Conservation (phyloP, 2,329 filamentous ascomycete genomes). For the Fusarium lyarnte region DNA sequence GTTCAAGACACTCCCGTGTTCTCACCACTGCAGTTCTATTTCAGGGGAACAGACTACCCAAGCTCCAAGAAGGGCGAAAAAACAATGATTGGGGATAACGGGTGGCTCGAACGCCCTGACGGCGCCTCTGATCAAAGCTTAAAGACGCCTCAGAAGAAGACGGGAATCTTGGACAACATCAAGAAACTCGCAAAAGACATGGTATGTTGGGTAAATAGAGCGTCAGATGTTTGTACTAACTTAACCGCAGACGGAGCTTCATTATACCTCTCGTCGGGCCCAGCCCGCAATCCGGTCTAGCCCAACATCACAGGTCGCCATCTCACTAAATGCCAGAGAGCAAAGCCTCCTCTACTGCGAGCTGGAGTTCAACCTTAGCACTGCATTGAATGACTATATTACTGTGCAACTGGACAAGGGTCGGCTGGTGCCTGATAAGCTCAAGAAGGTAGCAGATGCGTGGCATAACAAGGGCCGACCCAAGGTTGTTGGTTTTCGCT, state of each 20-base stretch:
- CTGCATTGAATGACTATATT: slow-evolving; percentile 62
- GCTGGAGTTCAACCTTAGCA: slow-evolving; percentile 64
- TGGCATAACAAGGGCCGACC: slow-evolving; percentile 65
- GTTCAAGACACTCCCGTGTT: slow-evolving; percentile 44
- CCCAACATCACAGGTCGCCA: slow-evolving; percentile 49
- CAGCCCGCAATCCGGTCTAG: slow-evolving; percentile 45
- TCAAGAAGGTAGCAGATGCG: slow-evolving; percentile 60
- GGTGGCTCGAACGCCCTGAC: slow-evolving; percentile 63
- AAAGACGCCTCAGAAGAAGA: slow-evolving; percentile 50
- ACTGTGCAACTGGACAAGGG: slow-evolving; percentile 63
- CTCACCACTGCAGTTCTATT: slow-evolving; percentile 56
- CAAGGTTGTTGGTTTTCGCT: slow-evolving; percentile 65
- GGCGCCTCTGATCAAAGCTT: slow-evolving; percentile 33
- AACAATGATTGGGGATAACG: slow-evolving; percentile 63
- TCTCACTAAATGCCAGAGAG: slow-evolving; percentile 65
- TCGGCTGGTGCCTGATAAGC: slow-evolving; percentile 61
- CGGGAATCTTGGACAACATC: slow-evolving; percentile 56
- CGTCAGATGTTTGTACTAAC: neutral
- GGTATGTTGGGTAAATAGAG: slow-evolving; percentile 48
- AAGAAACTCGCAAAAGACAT: slow-evolving; percentile 65
- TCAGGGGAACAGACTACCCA: slow-evolving; percentile 52
- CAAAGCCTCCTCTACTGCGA: slow-evolving; percentile 69
- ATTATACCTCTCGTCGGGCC: slow-evolving; percentile 47
- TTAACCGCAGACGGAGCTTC: slow-evolving; percentile 49
- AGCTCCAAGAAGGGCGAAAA: slow-evolving; percentile 56